phyloP scores from a whole-genome alignment of 768 basidiomycete species.

The Phlebiopsis flavidoalba region DNA sequence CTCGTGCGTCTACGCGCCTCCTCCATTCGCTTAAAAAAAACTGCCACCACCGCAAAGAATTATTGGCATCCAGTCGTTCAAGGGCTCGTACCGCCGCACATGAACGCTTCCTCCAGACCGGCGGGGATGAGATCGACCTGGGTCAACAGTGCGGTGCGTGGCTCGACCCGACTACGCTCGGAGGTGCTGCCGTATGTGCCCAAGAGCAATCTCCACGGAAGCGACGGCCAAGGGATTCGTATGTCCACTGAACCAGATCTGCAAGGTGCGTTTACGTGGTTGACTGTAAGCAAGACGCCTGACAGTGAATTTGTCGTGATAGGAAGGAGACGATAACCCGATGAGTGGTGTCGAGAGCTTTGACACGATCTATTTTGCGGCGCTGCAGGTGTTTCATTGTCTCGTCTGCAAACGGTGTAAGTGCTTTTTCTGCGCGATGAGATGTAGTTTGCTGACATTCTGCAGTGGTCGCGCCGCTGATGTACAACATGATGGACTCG shows the following conservation, averaged over 20 bases:
- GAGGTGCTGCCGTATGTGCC: constrained; percentile 38
- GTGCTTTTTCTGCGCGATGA: constrained; percentile 23
- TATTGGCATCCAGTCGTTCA: constrained; percentile 92
- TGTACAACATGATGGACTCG: constrained; percentile 87
- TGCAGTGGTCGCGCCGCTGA: constrained; percentile 69
- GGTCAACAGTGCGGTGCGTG: constrained; percentile 77
- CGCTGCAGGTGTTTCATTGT: constrained; percentile 83
- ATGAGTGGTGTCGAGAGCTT: constrained; percentile 66
- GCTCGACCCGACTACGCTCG: constrained; percentile 55
- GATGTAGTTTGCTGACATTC: constrained; percentile 4
- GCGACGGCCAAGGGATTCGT: constrained; percentile 71
- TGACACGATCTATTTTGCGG: constrained; percentile 80
- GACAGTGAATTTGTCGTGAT: neutral
- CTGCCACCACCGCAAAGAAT: constrained; percentile 42
- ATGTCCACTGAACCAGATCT: constrained; percentile 83
- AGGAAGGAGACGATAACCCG: constrained; percentile 65
- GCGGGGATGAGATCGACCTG: constrained; percentile 36
- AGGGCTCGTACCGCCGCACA: constrained; percentile 69
- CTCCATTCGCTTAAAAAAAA: neutral
- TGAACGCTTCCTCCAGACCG: constrained; percentile 55
- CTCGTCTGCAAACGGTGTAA: constrained; percentile 71
- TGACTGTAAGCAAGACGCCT: neutral
- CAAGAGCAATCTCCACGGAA: constrained; percentile 31
- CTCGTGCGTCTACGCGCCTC: constrained; percentile 50
- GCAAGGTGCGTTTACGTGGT: constrained; percentile 49